phyloP scores from a whole-genome alignment of 2,329 filamentous ascomycete species.

The Catunica adiposa region DNA sequence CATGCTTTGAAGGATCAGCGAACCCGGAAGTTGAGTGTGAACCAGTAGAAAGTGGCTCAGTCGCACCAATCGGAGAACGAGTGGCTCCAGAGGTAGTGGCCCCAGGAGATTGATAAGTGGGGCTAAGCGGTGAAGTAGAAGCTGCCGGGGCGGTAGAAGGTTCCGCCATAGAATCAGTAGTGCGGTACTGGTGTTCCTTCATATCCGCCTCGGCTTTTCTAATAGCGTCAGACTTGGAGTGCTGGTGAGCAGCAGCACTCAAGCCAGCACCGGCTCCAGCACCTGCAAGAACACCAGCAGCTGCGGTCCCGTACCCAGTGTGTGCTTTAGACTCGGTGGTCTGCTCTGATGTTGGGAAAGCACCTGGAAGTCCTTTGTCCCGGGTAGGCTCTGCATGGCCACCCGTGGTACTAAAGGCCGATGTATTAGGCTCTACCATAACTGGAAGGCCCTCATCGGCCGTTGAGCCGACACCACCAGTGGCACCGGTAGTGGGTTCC shows the following conservation, averaged over 20 bases:
- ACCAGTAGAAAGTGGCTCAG: neutral
- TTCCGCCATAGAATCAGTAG: neutral
- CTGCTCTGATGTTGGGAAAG: constrained; percentile 4
- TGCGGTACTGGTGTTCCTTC: neutral
- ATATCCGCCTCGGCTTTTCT: neutral
- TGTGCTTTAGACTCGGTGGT: neutral
- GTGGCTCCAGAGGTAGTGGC: neutral
- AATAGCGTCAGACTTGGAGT: neutral
- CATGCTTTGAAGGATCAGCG: neutral
- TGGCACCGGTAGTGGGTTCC: neutral
- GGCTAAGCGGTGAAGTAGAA: too few species aligned
- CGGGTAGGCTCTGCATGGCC: neutral
- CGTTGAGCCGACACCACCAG: neutral
- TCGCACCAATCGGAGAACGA: neutral
- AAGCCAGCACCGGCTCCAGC: neutral
- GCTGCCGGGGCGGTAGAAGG: neutral
- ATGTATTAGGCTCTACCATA: neutral
- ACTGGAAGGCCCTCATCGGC: neutral
- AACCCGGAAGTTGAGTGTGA: neutral
- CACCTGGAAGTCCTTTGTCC: constrained; percentile 8
- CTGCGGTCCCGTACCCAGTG: neutral
- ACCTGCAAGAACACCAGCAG: neutral
- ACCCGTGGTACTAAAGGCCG: neutral
- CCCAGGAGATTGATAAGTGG: neutral
- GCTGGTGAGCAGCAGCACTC: neutral